phyloP scores from a whole-genome alignment of 2,329 filamentous ascomycete species.

The Podosphaera leucotricha region DNA sequence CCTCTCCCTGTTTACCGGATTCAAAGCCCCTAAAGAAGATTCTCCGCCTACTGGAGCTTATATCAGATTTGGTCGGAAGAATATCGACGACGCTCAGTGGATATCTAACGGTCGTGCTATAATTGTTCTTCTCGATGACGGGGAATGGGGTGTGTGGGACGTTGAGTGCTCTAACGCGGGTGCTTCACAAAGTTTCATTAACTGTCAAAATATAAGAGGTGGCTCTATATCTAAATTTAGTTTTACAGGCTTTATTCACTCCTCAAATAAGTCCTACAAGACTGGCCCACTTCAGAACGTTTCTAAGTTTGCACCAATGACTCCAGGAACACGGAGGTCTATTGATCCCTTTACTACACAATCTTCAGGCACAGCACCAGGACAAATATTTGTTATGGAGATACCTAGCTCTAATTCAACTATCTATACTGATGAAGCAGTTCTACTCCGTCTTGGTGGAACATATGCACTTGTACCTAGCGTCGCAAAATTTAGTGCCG shows the following conservation, averaged over 20 bases:
- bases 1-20: constrained; percentile 29
- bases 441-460: constrained; percentile 16
- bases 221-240: constrained; percentile 35
- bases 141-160: constrained; percentile 46
- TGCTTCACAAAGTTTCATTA: constrained; percentile 20
- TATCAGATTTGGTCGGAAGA: constrained; percentile 27
- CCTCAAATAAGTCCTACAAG: constrained; percentile 18
- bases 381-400: constrained; percentile 14
- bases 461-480: constrained; percentile 14
- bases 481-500: constrained; percentile 15
- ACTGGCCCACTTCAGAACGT: constrained; percentile 11
- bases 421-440: constrained; percentile 12
- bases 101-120: constrained; percentile 35
- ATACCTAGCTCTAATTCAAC: constrained; percentile 10
- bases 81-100: constrained; percentile 38
- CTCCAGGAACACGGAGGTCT: constrained; percentile 29
- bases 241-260: constrained; percentile 34
- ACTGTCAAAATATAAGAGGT: constrained; percentile 21
- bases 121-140: constrained; percentile 33
- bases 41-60: constrained; percentile 16
- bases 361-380: constrained; percentile 5
- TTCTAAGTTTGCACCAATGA: constrained; percentile 38
- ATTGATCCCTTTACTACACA: constrained; percentile 10
- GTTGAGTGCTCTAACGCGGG: constrained; percentile 31
- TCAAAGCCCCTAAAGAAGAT: constrained; percentile 9